phyloP scores from a whole-genome alignment of 768 basidiomycete genomes.

The Calocybe gangraenosa region DNA sequence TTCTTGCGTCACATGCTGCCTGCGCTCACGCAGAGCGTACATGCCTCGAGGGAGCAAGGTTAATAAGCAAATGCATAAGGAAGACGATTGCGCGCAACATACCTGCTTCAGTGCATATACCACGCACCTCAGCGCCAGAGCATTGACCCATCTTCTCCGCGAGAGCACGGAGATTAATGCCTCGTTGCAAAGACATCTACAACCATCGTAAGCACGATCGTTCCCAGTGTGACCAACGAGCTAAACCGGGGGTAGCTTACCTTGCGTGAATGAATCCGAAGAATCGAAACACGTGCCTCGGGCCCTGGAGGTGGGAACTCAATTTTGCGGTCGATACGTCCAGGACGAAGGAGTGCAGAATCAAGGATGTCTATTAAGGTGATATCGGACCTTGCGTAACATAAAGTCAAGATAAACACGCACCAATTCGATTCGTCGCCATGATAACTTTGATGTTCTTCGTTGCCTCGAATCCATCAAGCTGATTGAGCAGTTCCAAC shows the following conservation, averaged over 20 bases:
- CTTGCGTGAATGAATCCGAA: slow-evolving; percentile 95
- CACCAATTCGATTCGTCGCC: slow-evolving; percentile 96
- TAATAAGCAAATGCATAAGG: background rate
- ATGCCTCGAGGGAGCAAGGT: slow-evolving; percentile 53
- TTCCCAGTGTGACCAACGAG: too few species aligned
- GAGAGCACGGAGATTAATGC: slow-evolving; percentile 92
- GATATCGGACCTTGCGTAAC: background rate
- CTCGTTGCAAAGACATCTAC: slow-evolving; percentile 96
- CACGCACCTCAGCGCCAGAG: slow-evolving; percentile 95
- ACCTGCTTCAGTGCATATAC: slow-evolving; percentile 98
- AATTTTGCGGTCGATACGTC: slow-evolving; percentile 94
- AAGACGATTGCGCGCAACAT: slow-evolving; percentile 22
- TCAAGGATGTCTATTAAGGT: slow-evolving; percentile 80
- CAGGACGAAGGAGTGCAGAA: slow-evolving; percentile 86
- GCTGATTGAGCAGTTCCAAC: slow-evolving; percentile 84
- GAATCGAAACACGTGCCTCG: slow-evolving; percentile 94
- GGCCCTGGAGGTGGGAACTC: slow-evolving; percentile 98
- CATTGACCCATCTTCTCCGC: slow-evolving; percentile 99
- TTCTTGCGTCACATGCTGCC: slow-evolving; percentile 97
- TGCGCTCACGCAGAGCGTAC: slow-evolving; percentile 93
- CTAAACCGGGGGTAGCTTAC: slow-evolving; percentile 34
- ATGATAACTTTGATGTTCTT: slow-evolving; percentile 97
- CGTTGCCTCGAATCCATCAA: slow-evolving; percentile 92
- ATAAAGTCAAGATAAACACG: slow-evolving; percentile 13
- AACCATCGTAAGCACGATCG: background rate